Evolutionary conservation across 108 stramenopile genomes (phyloP), one percentile per base, ranked within the genome.

Genomic region (Discostella pseudostelligera): DNA sequence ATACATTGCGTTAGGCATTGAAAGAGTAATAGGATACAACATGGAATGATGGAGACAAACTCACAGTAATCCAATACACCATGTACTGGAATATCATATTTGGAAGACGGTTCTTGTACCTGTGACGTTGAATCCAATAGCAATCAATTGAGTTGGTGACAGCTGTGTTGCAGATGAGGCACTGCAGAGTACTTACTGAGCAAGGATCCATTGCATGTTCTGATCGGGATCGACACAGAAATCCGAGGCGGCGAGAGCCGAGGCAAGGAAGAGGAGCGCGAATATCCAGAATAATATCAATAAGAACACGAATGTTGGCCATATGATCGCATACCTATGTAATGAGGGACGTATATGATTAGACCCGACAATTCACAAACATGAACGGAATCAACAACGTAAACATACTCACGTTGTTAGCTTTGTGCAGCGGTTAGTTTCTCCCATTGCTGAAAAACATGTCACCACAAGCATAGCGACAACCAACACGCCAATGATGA

Each of bases 141-240:
- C 19, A 20, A 48, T 22, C n/a, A 48, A 17, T 11, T 21, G 49
- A 50, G 11, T 21, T 24, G 21, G 19, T 1, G 25, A 22, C 49
- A 20, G 1, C 12, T 25, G 1, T 12, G 25, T 10, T 10, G 22
- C 25, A 1, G 19, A 22, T 50, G 8, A 8, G 1, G 21, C 1
- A 11, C 25, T 47, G 2, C 12, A 24, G 1, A 24, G 22, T 22
- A 50, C 49, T 50, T 35, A 54, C 53, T 28, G 9, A 12, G 1
- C 9, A 21, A 71, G 35, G 14, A 53, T 42, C 14, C 0, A 14
- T 14, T 36, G 16, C 11, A 56, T 42, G 8, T 62, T 21, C n/a
- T 59, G n/a, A 66, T 73, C 65, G 6, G 72, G 72, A 1, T 59
- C 14, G 21, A 66, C 46, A 45, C 72, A 73, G 43, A 73, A 22